Conservation (phyloP, 805 yeast species). For the Monosporozyma solicola region DNA sequence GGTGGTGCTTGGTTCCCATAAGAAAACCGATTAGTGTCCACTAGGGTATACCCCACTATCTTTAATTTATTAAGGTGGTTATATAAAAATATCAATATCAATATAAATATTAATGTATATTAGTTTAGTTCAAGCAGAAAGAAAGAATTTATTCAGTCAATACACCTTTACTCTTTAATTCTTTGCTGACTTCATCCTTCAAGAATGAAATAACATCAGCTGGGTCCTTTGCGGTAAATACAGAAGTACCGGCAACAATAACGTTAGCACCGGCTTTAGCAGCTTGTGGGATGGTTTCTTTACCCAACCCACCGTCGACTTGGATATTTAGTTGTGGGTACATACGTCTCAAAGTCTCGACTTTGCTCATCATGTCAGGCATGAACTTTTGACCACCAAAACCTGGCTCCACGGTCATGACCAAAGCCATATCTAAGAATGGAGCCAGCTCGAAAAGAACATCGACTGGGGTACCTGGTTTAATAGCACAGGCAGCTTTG, state of each 20-base stretch:
- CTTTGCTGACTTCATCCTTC: slow-evolving; percentile 50
- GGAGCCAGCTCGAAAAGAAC: slow-evolving; percentile 69
- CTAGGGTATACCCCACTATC: too few relatives aligned
- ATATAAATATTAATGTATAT: neutral
- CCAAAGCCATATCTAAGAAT: slow-evolving; percentile 83
- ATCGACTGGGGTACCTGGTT: slow-evolving; percentile 86
- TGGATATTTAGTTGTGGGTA: slow-evolving; percentile 81
- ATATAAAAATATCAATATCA: neutral
- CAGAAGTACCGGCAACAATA: slow-evolving; percentile 94
- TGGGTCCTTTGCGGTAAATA: slow-evolving; percentile 79
- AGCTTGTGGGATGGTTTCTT: slow-evolving; percentile 73
- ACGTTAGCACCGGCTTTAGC: slow-evolving; percentile 98
- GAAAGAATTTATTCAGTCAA: slow-evolving; percentile 11
- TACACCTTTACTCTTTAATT: slow-evolving; percentile 40
- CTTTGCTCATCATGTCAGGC: slow-evolving; percentile 95
- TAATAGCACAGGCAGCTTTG: slow-evolving; percentile 89
- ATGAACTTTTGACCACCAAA: slow-evolving; percentile 97
- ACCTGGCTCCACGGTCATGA: slow-evolving; percentile 99
- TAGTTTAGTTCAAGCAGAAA: neutral
- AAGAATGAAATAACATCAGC: slow-evolving; percentile 60
- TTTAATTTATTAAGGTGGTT: neutral
- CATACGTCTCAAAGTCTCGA: slow-evolving; percentile 57
- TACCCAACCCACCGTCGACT: slow-evolving; percentile 94
- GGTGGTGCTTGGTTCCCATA: slow-evolving; percentile 60
- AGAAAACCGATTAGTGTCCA: neutral